Evolutionary conservation across 2,329 filamentous ascomycete species (phyloP).

Genomic region (Venturiaceae sp.): DNA sequence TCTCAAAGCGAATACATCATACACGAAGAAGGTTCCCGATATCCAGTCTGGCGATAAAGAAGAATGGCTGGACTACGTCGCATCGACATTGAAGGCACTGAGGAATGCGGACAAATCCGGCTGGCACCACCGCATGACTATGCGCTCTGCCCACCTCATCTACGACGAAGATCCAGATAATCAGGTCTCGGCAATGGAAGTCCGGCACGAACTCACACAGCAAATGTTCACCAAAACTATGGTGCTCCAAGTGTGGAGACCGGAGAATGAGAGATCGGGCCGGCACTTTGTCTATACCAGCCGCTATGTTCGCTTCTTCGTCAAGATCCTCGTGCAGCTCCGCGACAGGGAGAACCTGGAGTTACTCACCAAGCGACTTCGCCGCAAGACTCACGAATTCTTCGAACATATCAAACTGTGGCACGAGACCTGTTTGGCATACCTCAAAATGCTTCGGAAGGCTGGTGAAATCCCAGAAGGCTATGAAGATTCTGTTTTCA

Average conservation of each 20-base stretch:
- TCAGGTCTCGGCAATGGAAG: constrained; percentile 44
- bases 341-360: constrained; percentile 70
- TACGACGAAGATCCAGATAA: constrained; percentile 45
- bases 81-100: constrained; percentile 50
- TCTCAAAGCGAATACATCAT: constrained; percentile 40
- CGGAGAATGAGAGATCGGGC: constrained; percentile 73
- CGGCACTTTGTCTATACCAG: constrained; percentile 89
- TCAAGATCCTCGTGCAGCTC: constrained; percentile 62
- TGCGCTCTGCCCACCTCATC: constrained; percentile 56
- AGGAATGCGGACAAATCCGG: constrained; percentile 76
- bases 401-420: constrained; percentile 54
- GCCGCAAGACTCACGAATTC: constrained; percentile 71
- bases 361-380: constrained; percentile 65
- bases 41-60: constrained; percentile 31
- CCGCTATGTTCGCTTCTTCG: constrained; percentile 76
- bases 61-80: constrained; percentile 51
- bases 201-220: constrained; percentile 69
- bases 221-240: constrained; percentile 93
- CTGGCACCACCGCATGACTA: constrained; percentile 89
- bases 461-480: constrained; percentile 47
- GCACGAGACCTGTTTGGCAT: constrained; percentile 50
- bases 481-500: constrained; percentile 56
- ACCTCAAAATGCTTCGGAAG: constrained; percentile 49
- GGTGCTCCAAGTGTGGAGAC: constrained; percentile 91
- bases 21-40: constrained; percentile 40